A percentile compares a stretch with the other conserved stretches of the same genome.
Conservation (phyloP, 164 flowering plant species). For the Euptelea pleiosperma region DNA sequence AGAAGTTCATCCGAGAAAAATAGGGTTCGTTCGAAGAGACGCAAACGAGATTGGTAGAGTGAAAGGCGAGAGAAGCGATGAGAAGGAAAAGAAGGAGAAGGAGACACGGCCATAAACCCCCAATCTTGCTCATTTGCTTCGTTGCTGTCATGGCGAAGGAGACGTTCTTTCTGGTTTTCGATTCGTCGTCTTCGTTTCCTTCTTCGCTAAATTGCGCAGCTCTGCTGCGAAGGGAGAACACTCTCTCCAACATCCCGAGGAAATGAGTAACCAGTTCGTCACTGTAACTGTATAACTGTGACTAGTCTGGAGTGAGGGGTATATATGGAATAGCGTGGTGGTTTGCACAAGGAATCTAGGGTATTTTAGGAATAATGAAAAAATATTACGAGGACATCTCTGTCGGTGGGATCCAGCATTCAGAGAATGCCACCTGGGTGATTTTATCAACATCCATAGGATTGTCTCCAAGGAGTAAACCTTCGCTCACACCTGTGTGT, state of each 20-base stretch:
- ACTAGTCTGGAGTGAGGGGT: too few species aligned
- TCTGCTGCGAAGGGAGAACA: slow-evolving; percentile 53
- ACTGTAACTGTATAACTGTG: too few species aligned
- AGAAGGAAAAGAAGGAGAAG: slow-evolving; percentile 28
- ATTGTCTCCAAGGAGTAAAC: too few species aligned
- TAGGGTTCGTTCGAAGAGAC: slow-evolving; percentile 38
- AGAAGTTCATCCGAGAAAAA: slow-evolving; percentile 40
- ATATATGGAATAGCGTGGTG: too few species aligned
- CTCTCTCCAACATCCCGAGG: slow-evolving; percentile 56
- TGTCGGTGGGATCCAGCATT: too few species aligned
- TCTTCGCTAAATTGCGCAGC: slow-evolving; percentile 28
- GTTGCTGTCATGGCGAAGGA: slow-evolving; percentile 28
- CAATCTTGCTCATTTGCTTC: slow-evolving; percentile 34
- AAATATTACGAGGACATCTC: too few species aligned
- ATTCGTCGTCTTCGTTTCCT: slow-evolving; percentile 47
- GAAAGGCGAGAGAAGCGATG: slow-evolving; percentile 30
- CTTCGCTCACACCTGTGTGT: too few species aligned
- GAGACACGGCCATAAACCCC: slow-evolving; percentile 38
- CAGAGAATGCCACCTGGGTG: too few species aligned
- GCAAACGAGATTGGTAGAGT: slow-evolving; percentile 48
- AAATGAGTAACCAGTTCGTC: too few species aligned
- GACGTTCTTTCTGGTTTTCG: slow-evolving; percentile 62
- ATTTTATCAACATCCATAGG: too few species aligned
- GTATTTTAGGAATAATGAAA: background rate
- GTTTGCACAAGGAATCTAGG: background rate